These are phyloP conservation scores for Erysimum cheiri DNA, from an alignment of 441 rosid species.

Conservation along the genomic window DNA sequence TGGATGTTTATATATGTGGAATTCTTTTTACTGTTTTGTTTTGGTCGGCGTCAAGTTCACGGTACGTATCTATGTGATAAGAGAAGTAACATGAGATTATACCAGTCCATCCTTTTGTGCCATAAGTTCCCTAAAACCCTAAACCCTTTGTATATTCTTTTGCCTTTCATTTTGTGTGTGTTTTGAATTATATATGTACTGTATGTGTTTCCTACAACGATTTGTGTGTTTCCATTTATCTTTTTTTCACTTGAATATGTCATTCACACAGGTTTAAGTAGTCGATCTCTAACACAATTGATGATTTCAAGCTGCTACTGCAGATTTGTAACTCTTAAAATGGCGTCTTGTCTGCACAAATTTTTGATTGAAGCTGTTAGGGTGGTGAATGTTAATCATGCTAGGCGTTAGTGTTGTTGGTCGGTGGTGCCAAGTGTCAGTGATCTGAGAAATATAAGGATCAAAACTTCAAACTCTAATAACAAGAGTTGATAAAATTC, in stretches of 20 bases:
- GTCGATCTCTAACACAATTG: neutral
- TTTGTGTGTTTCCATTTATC: constrained; percentile 13
- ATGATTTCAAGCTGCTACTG: neutral
- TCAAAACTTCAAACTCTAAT: no score
- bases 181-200: constrained; percentile 33
- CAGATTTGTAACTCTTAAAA: neutral
- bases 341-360: neutral
- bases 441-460: neutral
- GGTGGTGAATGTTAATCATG: neutral
- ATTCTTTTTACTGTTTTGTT: neutral
- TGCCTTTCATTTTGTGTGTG: constrained; percentile 27
- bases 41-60: constrained; percentile 35
- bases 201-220: constrained; percentile 25
- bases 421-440: neutral
- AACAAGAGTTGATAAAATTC: no score
- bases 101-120: constrained; percentile 35
- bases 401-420: neutral
- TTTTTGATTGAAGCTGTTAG: neutral
- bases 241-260: neutral
- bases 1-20: constrained; percentile 40
- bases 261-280: neutral
- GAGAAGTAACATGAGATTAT: constrained; percentile 30
- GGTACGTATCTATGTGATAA: constrained; percentile 28
- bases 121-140: constrained; percentile 27
- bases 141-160: constrained; percentile 42